These are phyloP conservation scores for Leccinum pachyderme DNA, from an alignment of 1,284 basidiomycete species.

Conservation along the genomic window DNA sequence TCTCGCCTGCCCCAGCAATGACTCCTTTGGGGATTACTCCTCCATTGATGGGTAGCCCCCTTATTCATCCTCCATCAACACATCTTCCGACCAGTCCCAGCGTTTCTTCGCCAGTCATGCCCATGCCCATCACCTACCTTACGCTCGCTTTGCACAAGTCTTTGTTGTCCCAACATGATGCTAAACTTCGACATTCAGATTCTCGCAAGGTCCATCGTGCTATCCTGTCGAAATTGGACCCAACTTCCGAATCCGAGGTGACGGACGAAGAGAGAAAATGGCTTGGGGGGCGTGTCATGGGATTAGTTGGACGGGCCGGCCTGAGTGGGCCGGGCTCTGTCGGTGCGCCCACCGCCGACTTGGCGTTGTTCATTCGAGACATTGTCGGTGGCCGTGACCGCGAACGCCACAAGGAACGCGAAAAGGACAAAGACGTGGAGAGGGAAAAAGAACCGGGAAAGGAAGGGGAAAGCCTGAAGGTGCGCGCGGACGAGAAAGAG, in stretches of 20 bases:
- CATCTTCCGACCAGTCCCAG: slow-evolving; percentile 1
- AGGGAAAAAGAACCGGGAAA: slow-evolving; percentile 29
- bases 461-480: slow-evolving; percentile 34
- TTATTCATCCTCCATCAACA: slow-evolving; percentile 1
- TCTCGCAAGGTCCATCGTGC: slow-evolving; percentile 61
- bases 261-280: slow-evolving; percentile 29
- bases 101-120: background rate
- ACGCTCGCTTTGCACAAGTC: slow-evolving; percentile 48
- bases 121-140: slow-evolving; percentile 33
- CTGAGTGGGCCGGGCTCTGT: slow-evolving; percentile 36
- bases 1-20: slow-evolving; percentile 17
- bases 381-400: slow-evolving; percentile 33
- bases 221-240: slow-evolving; percentile 50
- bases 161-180: slow-evolving; percentile 52
- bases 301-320: slow-evolving; percentile 37
- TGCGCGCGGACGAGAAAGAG: slow-evolving; percentile 36
- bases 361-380: slow-evolving; percentile 36
- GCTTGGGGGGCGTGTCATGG: slow-evolving; percentile 34
- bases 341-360: slow-evolving; percentile 46
- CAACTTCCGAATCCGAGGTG: slow-evolving; percentile 34
- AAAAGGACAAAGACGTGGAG: slow-evolving; percentile 31
- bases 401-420: slow-evolving; percentile 27
- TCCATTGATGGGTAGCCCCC: slow-evolving; percentile 11
- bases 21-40: slow-evolving; percentile 6
- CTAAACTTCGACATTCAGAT: slow-evolving; percentile 50